Evolutionary conservation across 192 early-diverging fungal genomes (phyloP).

Genomic region (Backusella australiensis): DNA sequence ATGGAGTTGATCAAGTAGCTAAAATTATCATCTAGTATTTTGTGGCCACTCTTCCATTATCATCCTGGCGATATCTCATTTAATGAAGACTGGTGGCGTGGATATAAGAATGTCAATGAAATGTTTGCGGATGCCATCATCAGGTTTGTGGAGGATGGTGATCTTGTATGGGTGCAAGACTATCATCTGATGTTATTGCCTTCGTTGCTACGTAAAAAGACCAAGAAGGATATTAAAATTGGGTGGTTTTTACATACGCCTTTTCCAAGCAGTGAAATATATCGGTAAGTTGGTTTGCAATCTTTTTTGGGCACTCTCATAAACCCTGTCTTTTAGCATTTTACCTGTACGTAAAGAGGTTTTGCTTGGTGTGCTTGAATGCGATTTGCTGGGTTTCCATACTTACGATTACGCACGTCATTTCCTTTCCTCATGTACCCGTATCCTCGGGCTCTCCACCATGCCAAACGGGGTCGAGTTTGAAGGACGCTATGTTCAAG

Average conservation of each 20-base stretch:
- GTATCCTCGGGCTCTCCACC: constrained; percentile 93
- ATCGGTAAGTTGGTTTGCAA: constrained; percentile 47
- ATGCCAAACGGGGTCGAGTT: constrained; percentile 94
- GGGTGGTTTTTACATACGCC: constrained; percentile 99
- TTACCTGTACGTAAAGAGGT: constrained; percentile 94
- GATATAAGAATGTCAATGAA: constrained; percentile 88
- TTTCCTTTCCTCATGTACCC: constrained; percentile 95
- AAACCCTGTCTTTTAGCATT: constrained; percentile 46
- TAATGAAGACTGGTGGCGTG: constrained; percentile 91
- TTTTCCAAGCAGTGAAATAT: constrained; percentile 95
- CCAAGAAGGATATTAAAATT: constrained; percentile 82
- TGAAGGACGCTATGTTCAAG: constrained; percentile 90
- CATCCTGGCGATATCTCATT: constrained; percentile 98
- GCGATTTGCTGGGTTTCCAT: constrained; percentile 98
- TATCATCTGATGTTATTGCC: constrained; percentile 99
- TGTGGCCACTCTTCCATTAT: constrained; percentile 99
- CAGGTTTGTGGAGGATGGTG: constrained; percentile 81
- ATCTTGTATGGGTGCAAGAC: constrained; percentile 91
- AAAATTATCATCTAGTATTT: constrained; percentile 52
- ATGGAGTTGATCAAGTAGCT: too few relatives aligned
- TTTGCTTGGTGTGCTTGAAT: constrained; percentile 85
- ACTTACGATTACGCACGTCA: constrained; percentile 99
- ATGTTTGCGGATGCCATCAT: constrained; percentile 89
- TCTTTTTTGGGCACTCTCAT: neutral
- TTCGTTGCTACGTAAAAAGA: constrained; percentile 71